phyloP scores from a whole-genome alignment of 305 asterid genomes.

The Rubia tinctorum region DNA sequence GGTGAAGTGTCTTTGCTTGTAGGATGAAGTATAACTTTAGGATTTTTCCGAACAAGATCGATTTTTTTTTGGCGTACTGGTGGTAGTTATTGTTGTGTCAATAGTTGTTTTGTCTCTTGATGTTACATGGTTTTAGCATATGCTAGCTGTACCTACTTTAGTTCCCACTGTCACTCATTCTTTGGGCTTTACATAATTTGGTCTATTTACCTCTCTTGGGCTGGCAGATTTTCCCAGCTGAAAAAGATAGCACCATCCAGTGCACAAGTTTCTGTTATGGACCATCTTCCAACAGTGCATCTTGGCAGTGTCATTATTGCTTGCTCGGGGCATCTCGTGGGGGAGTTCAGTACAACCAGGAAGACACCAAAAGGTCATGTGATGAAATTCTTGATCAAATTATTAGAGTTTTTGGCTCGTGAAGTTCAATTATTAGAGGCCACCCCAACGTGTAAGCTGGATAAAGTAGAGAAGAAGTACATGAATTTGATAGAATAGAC shows the following conservation, averaged over 20 bases:
- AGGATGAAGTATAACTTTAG: background rate
- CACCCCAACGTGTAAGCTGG: background rate
- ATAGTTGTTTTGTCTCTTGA: background rate
- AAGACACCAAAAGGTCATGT: background rate
- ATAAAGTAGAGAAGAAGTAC: conserved; percentile 6
- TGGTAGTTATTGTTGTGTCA: background rate
- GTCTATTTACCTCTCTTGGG: background rate
- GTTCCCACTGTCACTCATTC: background rate
- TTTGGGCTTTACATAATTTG: background rate
- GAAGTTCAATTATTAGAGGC: conserved; percentile 8
- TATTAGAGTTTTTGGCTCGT: background rate
- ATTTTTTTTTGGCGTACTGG: background rate
- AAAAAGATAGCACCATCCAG: background rate
- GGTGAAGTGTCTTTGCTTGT: background rate
- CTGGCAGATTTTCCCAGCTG: background rate
- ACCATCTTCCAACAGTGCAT: background rate
- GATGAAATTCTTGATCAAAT: conserved; percentile 3
- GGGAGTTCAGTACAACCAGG: background rate
- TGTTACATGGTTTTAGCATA: background rate
- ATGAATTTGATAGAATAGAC: background rate
- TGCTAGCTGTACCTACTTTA: conserved; percentile 4
- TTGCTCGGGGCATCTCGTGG: background rate
- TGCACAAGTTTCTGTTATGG: background rate
- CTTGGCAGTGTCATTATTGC: background rate
- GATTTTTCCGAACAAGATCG: background rate